Evolutionary conservation across 805 yeast genomes (phyloP).

Genomic region (Groenewaldozyma tartarivorans): DNA sequence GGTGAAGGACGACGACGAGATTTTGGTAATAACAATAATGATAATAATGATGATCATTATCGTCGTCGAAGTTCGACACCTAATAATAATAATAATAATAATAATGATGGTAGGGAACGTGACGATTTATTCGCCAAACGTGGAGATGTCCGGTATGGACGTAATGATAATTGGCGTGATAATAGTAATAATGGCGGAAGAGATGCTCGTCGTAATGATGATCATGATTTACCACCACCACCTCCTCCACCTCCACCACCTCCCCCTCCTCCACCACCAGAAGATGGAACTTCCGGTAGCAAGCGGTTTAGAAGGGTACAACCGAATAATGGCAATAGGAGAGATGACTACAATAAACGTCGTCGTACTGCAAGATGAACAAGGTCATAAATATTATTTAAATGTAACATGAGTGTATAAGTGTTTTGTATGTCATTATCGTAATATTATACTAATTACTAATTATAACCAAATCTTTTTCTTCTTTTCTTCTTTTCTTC

Average conservation of each 20-base stretch:
- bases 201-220: background rate
- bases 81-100: too few relatives aligned
- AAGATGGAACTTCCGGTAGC: background rate
- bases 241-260: constrained; percentile 5
- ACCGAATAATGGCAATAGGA: background rate
- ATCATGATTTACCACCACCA: background rate
- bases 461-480: too few relatives aligned
- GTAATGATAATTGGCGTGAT: background rate
- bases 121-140: background rate
- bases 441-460: too few relatives aligned
- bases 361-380: too few relatives aligned
- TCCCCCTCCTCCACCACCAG: constrained; percentile 3
- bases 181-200: background rate
- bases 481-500: background rate
- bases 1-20: background rate
- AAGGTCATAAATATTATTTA: too few relatives aligned
- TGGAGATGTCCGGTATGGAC: background rate
- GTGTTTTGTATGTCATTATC: too few relatives aligned
- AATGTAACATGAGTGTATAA: too few relatives aligned
- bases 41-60: too few relatives aligned
- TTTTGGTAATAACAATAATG: too few relatives aligned
- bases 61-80: too few relatives aligned
- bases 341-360: too few relatives aligned
- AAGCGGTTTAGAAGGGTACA: background rate
- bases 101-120: background rate